Evolutionary conservation across 2,329 filamentous ascomycete species (phyloP).

Genomic region (Clonostachys rhizophaga): DNA sequence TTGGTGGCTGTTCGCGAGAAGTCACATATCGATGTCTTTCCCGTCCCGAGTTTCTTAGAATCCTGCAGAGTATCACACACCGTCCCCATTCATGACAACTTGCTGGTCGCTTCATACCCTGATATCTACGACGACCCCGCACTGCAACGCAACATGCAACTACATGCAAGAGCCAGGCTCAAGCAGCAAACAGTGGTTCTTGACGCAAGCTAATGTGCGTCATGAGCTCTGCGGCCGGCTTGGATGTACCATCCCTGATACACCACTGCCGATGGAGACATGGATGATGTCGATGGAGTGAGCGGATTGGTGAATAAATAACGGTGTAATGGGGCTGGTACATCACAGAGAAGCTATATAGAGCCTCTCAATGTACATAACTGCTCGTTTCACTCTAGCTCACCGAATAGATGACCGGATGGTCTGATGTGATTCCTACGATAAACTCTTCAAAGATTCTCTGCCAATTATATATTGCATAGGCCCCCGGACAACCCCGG

Average conservation of each 20-base stretch:
- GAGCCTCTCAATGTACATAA: slow-evolving; percentile 16
- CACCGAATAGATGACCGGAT: too few species aligned
- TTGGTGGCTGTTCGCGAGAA: too few species aligned
- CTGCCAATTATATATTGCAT: too few species aligned
- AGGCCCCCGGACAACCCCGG: too few species aligned
- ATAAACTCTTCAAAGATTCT: too few species aligned
- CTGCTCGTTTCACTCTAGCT: neutral
- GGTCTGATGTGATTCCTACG: too few species aligned
- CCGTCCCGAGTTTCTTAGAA: slow-evolving; percentile 22
- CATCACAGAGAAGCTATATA: slow-evolving; percentile 3
- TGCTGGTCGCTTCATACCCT: slow-evolving; percentile 2
- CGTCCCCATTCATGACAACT: slow-evolving; percentile 6
- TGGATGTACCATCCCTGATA: slow-evolving; percentile 51
- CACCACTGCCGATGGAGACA: slow-evolving; percentile 48
- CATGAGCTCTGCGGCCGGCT: slow-evolving; percentile 54
- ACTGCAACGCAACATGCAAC: slow-evolving; percentile 41
- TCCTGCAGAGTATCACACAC: slow-evolving; percentile 23
- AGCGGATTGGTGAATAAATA: slow-evolving; percentile 63
- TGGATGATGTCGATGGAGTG: slow-evolving; percentile 55
- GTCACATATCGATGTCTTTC: too few species aligned
- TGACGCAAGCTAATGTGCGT: slow-evolving; percentile 55
- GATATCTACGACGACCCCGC: slow-evolving; percentile 26
- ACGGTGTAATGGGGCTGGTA: slow-evolving; percentile 70
- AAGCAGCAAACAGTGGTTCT: slow-evolving; percentile 51
- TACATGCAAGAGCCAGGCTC: slow-evolving; percentile 52